These are phyloP conservation scores for Apophysomyces ossiformis DNA, from an alignment of 371 early-diverging fungal genomes.

Conservation along the genomic window DNA sequence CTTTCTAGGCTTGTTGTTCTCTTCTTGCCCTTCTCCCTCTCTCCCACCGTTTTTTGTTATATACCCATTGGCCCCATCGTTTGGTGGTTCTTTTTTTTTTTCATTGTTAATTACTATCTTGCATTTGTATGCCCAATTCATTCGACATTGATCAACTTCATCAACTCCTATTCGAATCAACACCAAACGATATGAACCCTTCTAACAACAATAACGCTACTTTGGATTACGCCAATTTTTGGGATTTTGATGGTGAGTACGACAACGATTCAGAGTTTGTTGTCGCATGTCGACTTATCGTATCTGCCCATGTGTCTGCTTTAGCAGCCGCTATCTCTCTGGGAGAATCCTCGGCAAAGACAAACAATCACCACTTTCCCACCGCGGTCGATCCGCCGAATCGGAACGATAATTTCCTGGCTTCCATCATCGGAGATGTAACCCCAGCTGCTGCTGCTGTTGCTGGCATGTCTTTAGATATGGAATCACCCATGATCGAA, in stretches of 20 bases:
- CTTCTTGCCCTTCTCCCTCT: not conserved
- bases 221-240: constrained; percentile 1
- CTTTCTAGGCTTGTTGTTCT: not conserved
- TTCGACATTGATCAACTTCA: not conserved
- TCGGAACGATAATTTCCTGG: constrained; percentile 5
- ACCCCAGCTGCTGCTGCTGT: constrained; percentile 32
- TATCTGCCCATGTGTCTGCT: constrained; percentile 19
- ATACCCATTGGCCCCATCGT: too few species aligned
- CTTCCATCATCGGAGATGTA: constrained; percentile 24
- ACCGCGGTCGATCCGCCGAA: not conserved
- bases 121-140: not conserved
- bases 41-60: not conserved
- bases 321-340: constrained; percentile 20
- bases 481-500: constrained; percentile 35
- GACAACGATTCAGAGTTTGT: constrained; percentile 18
- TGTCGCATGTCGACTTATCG: constrained; percentile 25
- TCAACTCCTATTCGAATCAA: not conserved
- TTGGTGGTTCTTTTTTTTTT: not conserved
- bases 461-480: constrained; percentile 3
- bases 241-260: constrained; percentile 25
- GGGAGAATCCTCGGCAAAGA: constrained; percentile 12
- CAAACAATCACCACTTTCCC: not conserved
- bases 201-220: not conserved
- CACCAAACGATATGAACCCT: not conserved
- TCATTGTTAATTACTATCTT: not conserved